Conservation (phyloP, 306 rosid genomes). For the Datisca glomerata region DNA sequence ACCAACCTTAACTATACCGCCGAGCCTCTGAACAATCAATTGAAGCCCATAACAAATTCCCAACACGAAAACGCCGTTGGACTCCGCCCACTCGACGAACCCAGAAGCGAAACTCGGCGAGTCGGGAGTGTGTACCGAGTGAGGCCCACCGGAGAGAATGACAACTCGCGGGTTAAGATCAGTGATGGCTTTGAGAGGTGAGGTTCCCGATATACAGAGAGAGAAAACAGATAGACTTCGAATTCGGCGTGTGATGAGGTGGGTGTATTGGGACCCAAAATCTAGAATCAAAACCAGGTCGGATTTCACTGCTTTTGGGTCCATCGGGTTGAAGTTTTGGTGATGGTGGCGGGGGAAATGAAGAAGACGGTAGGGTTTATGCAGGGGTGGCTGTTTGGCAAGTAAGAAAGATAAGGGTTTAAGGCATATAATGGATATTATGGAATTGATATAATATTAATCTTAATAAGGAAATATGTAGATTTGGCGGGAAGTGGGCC, state of each 20-base stretch:
- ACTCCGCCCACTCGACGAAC: constrained; percentile 65
- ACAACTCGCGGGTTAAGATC: constrained; percentile 63
- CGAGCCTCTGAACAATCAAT: constrained; percentile 71
- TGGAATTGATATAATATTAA: too few species aligned
- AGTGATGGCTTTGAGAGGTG: constrained; percentile 47
- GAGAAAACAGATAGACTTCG: constrained; percentile 73
- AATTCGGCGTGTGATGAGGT: constrained; percentile 93
- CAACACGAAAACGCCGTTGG: constrained; percentile 45
- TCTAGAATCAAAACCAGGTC: constrained; percentile 75
- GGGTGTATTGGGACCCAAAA: constrained; percentile 91
- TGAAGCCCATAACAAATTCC: constrained; percentile 95
- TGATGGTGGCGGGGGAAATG: constrained; percentile 3
- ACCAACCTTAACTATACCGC: constrained; percentile 66
- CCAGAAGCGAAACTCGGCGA: constrained; percentile 71
- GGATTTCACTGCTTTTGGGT: constrained; percentile 44
- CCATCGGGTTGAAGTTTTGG: constrained; percentile 19
- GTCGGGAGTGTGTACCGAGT: constrained; percentile 71
- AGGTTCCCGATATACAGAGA: constrained; percentile 80
- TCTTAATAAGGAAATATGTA: neutral
- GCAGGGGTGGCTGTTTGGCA: neutral
- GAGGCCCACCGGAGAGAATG: constrained; percentile 94
- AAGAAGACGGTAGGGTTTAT: neutral
- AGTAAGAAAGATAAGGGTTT: neutral
- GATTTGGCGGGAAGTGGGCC: constrained; percentile 18
- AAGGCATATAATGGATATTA: too few species aligned